Conservation (phyloP, 139 green algal species). For the Eudorina sp. region DNA sequence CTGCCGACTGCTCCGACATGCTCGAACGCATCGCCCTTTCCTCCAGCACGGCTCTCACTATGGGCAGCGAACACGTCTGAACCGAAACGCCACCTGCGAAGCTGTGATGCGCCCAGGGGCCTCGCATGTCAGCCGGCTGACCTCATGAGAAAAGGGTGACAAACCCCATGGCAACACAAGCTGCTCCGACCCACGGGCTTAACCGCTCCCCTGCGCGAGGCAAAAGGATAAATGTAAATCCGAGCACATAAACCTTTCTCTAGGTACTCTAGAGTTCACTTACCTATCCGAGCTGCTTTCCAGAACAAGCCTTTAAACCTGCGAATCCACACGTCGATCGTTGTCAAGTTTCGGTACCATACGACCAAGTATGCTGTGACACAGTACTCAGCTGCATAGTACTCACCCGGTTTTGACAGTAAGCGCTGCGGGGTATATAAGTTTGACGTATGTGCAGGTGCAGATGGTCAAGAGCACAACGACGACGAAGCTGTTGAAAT, state of each 20-base stretch:
- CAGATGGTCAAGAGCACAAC: conserved; percentile 96
- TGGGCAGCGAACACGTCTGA: too few species aligned
- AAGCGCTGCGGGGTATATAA: conserved; percentile 78
- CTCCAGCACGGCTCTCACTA: too few species aligned
- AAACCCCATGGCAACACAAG: conserved; percentile 80
- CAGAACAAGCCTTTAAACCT: conserved; percentile 91
- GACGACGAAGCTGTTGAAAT: conserved; percentile 93
- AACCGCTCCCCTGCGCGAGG: conserved; percentile 73
- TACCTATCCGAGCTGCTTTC: conserved; percentile 90
- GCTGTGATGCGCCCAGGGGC: too few species aligned
- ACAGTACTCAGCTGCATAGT: too few species aligned
- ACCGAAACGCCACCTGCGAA: too few species aligned
- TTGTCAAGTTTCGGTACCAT: not conserved
- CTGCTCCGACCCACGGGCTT: conserved; percentile 82
- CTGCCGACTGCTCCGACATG: too few species aligned
- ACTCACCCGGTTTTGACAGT: conserved; percentile 82
- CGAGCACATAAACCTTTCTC: not conserved
- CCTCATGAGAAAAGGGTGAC: conserved; percentile 66
- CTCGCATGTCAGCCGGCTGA: too few species aligned
- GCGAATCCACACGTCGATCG: not conserved
- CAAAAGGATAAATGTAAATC: too few species aligned
- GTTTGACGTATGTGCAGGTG: conserved; percentile 97
- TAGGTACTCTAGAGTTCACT: not conserved
- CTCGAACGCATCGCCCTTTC: too few species aligned
- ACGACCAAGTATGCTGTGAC: not conserved